These are phyloP conservation scores for Talaromyces trachyspermus DNA, from an alignment of 495 filamentous ascomycete genomes.

Conservation along the genomic window DNA sequence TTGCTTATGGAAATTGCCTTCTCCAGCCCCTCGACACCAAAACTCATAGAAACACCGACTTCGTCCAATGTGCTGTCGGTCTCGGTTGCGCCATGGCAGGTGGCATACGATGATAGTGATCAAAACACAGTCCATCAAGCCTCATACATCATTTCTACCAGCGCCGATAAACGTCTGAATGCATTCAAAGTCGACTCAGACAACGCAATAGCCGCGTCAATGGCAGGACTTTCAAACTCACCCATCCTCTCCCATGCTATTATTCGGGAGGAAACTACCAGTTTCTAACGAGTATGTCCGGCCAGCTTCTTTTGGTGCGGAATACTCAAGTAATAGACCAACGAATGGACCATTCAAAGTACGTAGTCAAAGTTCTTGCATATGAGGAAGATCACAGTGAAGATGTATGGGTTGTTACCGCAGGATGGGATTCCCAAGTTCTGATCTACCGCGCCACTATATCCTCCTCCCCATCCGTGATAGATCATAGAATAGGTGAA, in stretches of 20 bases:
- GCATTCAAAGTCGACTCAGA: slow-evolving; percentile 25
- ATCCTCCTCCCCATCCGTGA: background rate
- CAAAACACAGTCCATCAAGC: slow-evolving; percentile 2
- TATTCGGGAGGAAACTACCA: slow-evolving; percentile 25
- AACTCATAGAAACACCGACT: slow-evolving; percentile 32
- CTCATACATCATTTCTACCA: slow-evolving; percentile 36
- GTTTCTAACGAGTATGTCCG: slow-evolving; percentile 57
- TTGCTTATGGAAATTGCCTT: background rate
- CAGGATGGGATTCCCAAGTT: slow-evolving; percentile 59
- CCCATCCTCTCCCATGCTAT: slow-evolving; percentile 47
- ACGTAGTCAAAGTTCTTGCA: slow-evolving; percentile 47
- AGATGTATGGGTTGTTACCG: slow-evolving; percentile 48
- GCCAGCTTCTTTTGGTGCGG: slow-evolving; percentile 43
- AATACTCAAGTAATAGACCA: slow-evolving; percentile 32
- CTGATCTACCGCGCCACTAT: slow-evolving; percentile 39
- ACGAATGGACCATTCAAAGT: slow-evolving; percentile 55
- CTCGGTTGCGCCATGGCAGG: slow-evolving; percentile 35
- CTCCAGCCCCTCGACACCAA: slow-evolving; percentile 43
- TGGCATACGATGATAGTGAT: slow-evolving; percentile 10
- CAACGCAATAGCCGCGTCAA: slow-evolving; percentile 20
- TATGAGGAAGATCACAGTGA: slow-evolving; percentile 20
- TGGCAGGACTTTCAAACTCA: slow-evolving; percentile 46
- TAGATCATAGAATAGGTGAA: slow-evolving; percentile 18
- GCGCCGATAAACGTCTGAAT: slow-evolving; percentile 47
- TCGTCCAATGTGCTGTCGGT: slow-evolving; percentile 49